These are phyloP conservation scores for Otatea glauca DNA, from an alignment of 176 grass and related monocot genomes.

Conservation along the genomic window DNA sequence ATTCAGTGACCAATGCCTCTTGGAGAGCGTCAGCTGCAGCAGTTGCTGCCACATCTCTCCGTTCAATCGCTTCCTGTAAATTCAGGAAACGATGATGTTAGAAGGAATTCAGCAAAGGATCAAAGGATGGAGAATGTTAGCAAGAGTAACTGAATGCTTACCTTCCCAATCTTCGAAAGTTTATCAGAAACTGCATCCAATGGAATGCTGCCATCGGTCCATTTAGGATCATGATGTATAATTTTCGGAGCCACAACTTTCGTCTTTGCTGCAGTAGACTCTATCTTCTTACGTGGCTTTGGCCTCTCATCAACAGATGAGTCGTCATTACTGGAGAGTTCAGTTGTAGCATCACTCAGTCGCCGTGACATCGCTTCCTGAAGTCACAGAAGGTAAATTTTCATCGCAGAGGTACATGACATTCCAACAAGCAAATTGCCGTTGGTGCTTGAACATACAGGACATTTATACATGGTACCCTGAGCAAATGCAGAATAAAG, in stretches of 20 bases:
- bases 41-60: constrained; percentile 57
- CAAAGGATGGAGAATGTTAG: neutral
- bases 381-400: constrained; percentile 23
- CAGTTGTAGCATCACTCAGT: constrained; percentile 61
- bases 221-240: constrained; percentile 76
- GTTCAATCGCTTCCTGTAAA: constrained; percentile 69
- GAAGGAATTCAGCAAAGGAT: neutral
- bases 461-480: neutral
- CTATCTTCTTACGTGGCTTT: constrained; percentile 62
- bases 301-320: constrained; percentile 61
- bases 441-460: neutral
- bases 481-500: neutral
- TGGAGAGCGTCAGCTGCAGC: constrained; percentile 72
- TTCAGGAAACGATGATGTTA: neutral
- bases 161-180: constrained; percentile 70
- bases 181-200: constrained; percentile 60
- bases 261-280: constrained; percentile 48
- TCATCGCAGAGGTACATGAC: neutral
- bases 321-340: constrained; percentile 54
- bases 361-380: constrained; percentile 72
- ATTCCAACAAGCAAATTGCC: neutral
- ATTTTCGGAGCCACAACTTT: constrained; percentile 38
- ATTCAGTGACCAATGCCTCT: constrained; percentile 76
- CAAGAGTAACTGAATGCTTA: neutral
- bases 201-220: constrained; percentile 76